Conservation (phyloP, 371 early-diverging fungal species). For the Umbelopsis sp. region DNA sequence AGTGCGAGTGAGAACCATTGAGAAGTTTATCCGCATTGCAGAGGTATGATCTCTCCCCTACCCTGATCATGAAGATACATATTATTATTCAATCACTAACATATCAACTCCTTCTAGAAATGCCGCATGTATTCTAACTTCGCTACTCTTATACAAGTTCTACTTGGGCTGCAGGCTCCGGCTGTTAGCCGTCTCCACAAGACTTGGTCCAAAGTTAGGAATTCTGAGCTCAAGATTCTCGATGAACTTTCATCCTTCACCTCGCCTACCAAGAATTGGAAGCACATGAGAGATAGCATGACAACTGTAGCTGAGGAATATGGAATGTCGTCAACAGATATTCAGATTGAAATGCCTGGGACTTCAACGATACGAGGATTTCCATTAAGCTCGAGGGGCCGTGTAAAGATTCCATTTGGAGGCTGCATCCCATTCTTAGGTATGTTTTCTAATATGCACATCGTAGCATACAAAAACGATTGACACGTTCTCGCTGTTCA, state of each 20-base stretch:
- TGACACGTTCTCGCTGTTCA: not conserved
- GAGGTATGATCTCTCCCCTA: constrained; percentile 40
- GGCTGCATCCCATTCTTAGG: constrained; percentile 66
- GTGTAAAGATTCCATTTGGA: constrained; percentile 54
- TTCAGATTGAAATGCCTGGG: constrained; percentile 47
- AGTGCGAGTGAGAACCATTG: constrained; percentile 64
- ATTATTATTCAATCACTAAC: not conserved
- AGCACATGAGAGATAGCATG: constrained; percentile 67
- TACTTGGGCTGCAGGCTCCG: constrained; percentile 66
- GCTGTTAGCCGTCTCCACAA: constrained; percentile 61
- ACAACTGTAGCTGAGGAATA: constrained; percentile 61
- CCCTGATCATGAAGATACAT: not conserved
- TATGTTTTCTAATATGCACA: constrained; percentile 8
- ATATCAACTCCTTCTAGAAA: constrained; percentile 38
- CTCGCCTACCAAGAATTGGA: constrained; percentile 67
- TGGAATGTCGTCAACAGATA: constrained; percentile 55
- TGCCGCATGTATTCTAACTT: constrained; percentile 69
- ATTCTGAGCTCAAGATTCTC: constrained; percentile 52
- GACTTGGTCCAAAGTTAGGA: constrained; percentile 63
- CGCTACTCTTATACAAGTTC: constrained; percentile 63
- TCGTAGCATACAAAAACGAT: not conserved
- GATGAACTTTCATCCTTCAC: constrained; percentile 63
- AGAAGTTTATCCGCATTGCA: constrained; percentile 76
- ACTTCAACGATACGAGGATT: constrained; percentile 24
- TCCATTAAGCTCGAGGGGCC: constrained; percentile 14